phyloP scores from a whole-genome alignment of 768 basidiomycete species.

The Termitomyces sp. region DNA sequence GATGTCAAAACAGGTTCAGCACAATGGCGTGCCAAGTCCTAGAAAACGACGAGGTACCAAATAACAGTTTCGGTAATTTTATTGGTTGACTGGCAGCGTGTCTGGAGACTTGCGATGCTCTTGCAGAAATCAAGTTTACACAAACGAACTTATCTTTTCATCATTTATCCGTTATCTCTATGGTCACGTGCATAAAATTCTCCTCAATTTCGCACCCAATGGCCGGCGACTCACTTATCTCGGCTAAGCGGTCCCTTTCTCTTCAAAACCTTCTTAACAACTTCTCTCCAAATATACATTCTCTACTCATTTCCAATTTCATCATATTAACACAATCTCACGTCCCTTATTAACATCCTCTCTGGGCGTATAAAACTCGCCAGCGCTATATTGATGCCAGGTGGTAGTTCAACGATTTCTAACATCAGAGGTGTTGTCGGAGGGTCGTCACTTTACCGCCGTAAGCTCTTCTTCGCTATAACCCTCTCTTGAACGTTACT shows the following conservation, averaged over 20 bases:
- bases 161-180: constrained; percentile 10
- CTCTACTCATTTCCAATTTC: constrained; percentile 1
- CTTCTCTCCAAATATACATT: not conserved
- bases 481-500: not conserved
- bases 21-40: not conserved
- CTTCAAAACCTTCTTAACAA: constrained; percentile 5
- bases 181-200: constrained; percentile 5
- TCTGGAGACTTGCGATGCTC: not conserved
- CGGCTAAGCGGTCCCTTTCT: constrained; percentile 7
- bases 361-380: not conserved
- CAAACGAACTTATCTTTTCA: not conserved
- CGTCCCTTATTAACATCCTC: not conserved
- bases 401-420: constrained; percentile 3
- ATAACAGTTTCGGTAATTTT: not conserved
- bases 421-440: constrained; percentile 1
- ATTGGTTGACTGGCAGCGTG: not conserved
- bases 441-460: constrained; percentile 5
- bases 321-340: not conserved
- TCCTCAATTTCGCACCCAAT: constrained; percentile 3
- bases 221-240: constrained; percentile 13
- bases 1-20: not conserved
- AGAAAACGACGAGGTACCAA: not conserved
- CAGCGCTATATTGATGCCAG: constrained; percentile 5
- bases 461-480: constrained; percentile 8
- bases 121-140: not conserved